A percentile compares a stretch with the other conserved stretches of the same genome.
Conservation (phyloP, 768 basidiomycete species). For the Xanthoconium purpureum region DNA sequence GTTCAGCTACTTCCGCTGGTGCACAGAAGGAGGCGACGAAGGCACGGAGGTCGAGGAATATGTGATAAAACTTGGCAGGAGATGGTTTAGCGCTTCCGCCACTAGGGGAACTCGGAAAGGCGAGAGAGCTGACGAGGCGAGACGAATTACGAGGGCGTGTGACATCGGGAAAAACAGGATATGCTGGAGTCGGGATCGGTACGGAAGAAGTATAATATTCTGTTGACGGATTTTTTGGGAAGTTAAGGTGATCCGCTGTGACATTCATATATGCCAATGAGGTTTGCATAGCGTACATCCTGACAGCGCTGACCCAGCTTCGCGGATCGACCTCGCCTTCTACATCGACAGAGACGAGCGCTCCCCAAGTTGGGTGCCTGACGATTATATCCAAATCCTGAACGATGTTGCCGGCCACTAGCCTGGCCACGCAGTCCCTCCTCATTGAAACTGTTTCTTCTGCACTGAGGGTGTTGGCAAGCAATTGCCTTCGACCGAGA, state of each 20-base stretch:
- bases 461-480: conserved; percentile 80
- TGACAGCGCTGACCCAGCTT: conserved; percentile 84
- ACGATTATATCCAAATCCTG: conserved; percentile 95
- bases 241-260: conserved; percentile 37
- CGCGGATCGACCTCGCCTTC: conserved; percentile 77
- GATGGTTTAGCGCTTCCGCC: conserved; percentile 32
- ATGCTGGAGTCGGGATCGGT: conserved; percentile 57
- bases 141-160: conserved; percentile 29
- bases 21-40: conserved; percentile 89
- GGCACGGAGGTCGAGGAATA: conserved; percentile 86
- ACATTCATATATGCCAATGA: conserved; percentile 75
- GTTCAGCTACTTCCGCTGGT: conserved; percentile 89
- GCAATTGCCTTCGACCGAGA: conserved; percentile 84
- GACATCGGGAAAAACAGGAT: conserved; percentile 68
- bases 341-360: conserved; percentile 84
- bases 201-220: conserved; percentile 43
- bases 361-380: conserved; percentile 90
- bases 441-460: conserved; percentile 84
- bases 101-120: conserved; percentile 12
- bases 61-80: conserved; percentile 78
- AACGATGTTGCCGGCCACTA: conserved; percentile 87
- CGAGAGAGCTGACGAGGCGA: conserved; percentile 36
- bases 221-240: conserved; percentile 31
- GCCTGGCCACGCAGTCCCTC: conserved; percentile 80
- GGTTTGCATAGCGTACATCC: conserved; percentile 90